Percentiles rank a stretch among this genome's conserved stretches.
phyloP scores from a whole-genome alignment of 306 rosid species.

The Trifolium fragiferum region DNA sequence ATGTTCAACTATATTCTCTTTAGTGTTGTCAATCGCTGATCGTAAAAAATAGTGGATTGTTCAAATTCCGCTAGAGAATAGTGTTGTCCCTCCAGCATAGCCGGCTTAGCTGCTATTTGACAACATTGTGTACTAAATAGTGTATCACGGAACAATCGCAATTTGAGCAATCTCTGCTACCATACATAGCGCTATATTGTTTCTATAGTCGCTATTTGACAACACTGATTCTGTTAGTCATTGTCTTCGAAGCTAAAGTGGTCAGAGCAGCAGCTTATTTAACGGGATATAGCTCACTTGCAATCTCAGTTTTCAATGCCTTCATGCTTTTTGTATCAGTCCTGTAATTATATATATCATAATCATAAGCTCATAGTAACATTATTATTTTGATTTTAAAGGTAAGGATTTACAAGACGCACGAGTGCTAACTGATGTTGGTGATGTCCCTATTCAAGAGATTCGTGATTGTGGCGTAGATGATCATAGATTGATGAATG shows the following conservation, averaged over 20 bases:
- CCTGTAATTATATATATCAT: constrained; percentile 19
- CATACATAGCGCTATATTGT: not conserved
- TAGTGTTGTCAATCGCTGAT: not conserved
- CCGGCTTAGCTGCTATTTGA: not conserved
- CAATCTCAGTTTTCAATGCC: constrained; percentile 9
- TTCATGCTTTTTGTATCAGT: constrained; percentile 1
- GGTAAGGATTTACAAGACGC: constrained; percentile 85
- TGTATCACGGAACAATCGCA: not conserved
- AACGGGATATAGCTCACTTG: constrained; percentile 19
- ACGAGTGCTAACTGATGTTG: constrained; percentile 89
- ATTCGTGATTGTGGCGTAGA: constrained; percentile 82
- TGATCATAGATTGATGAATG: constrained; percentile 89
- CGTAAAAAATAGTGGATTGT: not conserved
- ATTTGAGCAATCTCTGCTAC: not conserved
- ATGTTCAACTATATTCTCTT: not conserved
- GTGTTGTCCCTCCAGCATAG: not conserved
- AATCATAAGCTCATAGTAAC: constrained; percentile 33
- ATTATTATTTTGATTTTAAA: constrained; percentile 44
- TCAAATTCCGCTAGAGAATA: not conserved
- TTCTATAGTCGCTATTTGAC: not conserved
- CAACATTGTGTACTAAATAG: not conserved
- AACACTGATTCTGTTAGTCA: not conserved
- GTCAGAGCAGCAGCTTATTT: constrained; percentile 10
- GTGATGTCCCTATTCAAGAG: constrained; percentile 97
- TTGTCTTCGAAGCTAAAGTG: constrained; percentile 12